Evolutionary conservation across 768 basidiomycete species (phyloP), one percentile per base, ranked within the genome.

Genomic region (Cystobasidium ongulense): DNA sequence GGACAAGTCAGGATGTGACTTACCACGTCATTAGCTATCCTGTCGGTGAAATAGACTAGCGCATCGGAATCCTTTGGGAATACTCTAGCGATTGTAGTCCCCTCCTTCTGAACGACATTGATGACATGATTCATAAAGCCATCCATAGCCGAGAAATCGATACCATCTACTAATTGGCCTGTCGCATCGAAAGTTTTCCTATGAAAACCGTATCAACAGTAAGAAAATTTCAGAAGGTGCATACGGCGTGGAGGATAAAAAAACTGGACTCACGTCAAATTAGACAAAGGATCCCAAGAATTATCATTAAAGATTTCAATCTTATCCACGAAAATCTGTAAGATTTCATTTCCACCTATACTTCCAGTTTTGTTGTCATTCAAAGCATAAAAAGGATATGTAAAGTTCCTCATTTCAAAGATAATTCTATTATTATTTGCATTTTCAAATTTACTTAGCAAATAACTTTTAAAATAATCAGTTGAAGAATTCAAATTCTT

Each of bases 301-400:
- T 87, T 86, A 53, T 92, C 89, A 81, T 95, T 97, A 77, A 98
- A 92, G 25, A 97, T 88, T 80, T 95, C 93, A 54, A 90, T 84
- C 83, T 95, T 94, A 82, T 99, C 94, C 0, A 90, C 88, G 91
- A 95, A 99, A 21, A 94, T 88, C 76, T 91, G 89, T 0, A 91
- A 91, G 84, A 96, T 87, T 81, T 95, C 94, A 91, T 91, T 94
- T 72, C 91, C 89, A n/a, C n/a, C n/a, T n/a, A n/a, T n/a, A n/a
- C n/a, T n/a, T n/a, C n/a, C n/a, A n/a, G n/a, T n/a, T n/a, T n/a
- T n/a, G n/a, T n/a, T n/a, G 41, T 76, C 43, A 39, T 68, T 77
- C 35, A 96, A 86, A 75, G 89, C 86, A 92, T 92, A 97, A 78
- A 90, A 89, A 0, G 90, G 86, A 70, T 86, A 86, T 4, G 93